These are phyloP conservation scores for Sporothrix brasiliensis DNA, from an alignment of 2,329 filamentous ascomycete genomes.

Conservation along the genomic window DNA sequence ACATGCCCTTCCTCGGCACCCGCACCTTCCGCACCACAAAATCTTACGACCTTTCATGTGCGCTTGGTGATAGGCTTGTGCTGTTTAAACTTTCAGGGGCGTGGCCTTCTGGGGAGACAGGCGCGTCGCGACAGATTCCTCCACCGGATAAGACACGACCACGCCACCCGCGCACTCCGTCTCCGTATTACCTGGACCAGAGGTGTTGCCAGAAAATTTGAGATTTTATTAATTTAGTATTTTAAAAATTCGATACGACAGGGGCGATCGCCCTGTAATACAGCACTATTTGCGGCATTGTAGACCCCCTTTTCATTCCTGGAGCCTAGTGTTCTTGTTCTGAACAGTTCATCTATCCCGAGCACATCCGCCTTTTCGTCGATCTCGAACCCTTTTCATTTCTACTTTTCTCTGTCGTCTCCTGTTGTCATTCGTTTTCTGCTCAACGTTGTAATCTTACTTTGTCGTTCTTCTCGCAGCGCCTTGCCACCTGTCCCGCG, in stretches of 20 bases:
- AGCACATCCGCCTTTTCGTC: constrained; percentile 23
- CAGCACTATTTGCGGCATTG: constrained; percentile 11
- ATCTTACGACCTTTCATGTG: no score
- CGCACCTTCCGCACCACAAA: not conserved
- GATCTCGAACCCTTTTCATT: not conserved
- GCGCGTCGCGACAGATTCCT: constrained; percentile 15
- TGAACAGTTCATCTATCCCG: not conserved
- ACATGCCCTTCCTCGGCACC: constrained; percentile 15
- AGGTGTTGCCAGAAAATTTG: constrained; percentile 20
- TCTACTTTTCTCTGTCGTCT: not conserved
- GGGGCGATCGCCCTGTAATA: not conserved
- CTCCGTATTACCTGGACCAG: not conserved
- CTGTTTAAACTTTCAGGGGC: not conserved
- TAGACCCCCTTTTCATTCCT: constrained; percentile 15
- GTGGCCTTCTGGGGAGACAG: not conserved
- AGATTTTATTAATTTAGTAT: not conserved
- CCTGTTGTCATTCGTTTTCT: no score
- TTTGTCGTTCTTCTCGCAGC: not conserved
- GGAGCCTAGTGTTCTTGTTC: not conserved
- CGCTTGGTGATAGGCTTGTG: not conserved
- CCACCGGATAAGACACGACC: constrained; percentile 15
- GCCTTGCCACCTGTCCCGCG: not conserved
- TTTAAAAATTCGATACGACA: not conserved
- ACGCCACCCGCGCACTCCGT: constrained; percentile 12
- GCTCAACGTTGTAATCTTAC: no score